These are phyloP conservation scores for Xylaria intraflava DNA, from an alignment of 495 filamentous ascomycete species.

Conservation along the genomic window DNA sequence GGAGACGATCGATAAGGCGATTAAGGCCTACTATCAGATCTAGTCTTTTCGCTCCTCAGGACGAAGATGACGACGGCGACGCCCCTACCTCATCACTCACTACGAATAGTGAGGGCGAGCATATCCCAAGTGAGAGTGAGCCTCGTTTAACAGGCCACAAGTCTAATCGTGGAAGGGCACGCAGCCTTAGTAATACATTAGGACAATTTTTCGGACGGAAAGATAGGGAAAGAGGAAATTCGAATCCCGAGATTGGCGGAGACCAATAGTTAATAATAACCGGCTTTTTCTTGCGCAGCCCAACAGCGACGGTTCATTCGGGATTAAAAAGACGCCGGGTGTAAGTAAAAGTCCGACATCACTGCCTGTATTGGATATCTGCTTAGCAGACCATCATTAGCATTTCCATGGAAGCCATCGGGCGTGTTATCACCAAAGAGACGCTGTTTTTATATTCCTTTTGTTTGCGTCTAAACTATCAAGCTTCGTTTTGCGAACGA, in stretches of 20 bases:
- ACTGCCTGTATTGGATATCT: conserved; percentile 4
- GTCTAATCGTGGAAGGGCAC: conserved; percentile 30
- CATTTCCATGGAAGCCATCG: conserved; percentile 2
- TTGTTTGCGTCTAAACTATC: background rate
- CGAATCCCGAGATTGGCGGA: conserved; percentile 17
- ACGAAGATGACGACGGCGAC: conserved; percentile 20
- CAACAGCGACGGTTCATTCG: background rate
- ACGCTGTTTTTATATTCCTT: conserved; percentile 1
- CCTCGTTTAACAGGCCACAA: conserved; percentile 11
- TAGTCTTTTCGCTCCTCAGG: conserved; percentile 36
- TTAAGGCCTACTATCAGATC: conserved; percentile 32
- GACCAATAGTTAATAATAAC: conserved; percentile 1
- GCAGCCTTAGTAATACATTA: conserved; percentile 47
- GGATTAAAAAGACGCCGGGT: background rate
- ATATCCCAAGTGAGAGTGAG: conserved; percentile 16
- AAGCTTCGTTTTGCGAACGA: background rate
- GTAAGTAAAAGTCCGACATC: background rate
- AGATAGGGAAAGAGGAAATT: conserved; percentile 17
- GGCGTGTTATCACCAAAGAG: background rate
- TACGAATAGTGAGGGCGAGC: conserved; percentile 8
- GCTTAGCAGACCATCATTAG: conserved; percentile 3
- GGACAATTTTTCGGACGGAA: conserved; percentile 37
- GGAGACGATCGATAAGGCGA: conserved; percentile 23
- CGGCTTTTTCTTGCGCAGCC: background rate
- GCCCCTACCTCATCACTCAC: conserved; percentile 14